Percentiles rank a stretch among this genome's conserved stretches.
These are phyloP conservation scores for Pythium utonaiense DNA, from an alignment of 352 stramenopile genomes.

Conservation along the genomic window DNA sequence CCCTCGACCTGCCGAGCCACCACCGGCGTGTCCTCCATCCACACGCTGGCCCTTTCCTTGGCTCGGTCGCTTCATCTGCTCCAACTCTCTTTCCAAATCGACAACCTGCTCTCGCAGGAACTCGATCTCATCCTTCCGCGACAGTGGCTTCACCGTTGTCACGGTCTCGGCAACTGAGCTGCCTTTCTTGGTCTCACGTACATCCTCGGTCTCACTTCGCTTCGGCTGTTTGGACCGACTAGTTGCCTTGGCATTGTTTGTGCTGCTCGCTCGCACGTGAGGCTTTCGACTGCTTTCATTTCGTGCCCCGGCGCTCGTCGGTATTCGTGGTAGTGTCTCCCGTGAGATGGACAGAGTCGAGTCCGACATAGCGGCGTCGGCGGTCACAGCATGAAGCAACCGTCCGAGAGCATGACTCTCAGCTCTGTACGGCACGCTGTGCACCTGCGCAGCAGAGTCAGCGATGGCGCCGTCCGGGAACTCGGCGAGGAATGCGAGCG, in stretches of 20 bases:
- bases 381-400: too few species aligned
- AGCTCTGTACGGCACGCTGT: too few species aligned
- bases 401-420: too few species aligned
- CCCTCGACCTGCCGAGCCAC: too few species aligned
- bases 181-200: neutral
- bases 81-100: conserved; percentile 17
- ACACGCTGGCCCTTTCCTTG: too few species aligned
- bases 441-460: too few species aligned
- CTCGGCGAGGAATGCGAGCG: conserved; percentile 36
- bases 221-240: neutral
- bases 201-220: neutral
- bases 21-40: too few species aligned
- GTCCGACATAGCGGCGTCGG: neutral
- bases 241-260: neutral
- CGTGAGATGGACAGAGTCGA: neutral
- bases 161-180: conserved; percentile 21
- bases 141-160: conserved; percentile 17
- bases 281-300: neutral
- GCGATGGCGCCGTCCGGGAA: conserved; percentile 34
- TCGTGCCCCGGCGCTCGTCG: neutral
- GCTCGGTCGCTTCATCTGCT: conserved; percentile 4
- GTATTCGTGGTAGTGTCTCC: neutral
- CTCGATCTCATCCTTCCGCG: conserved; percentile 62
- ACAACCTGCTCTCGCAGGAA: conserved; percentile 41
- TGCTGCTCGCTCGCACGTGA: neutral